A percentile compares a stretch with the other conserved stretches of the same genome.
Evolutionary conservation across 768 basidiomycete genomes (phyloP).

Genomic region (Tylopilus plumbeoviolaceoides): DNA sequence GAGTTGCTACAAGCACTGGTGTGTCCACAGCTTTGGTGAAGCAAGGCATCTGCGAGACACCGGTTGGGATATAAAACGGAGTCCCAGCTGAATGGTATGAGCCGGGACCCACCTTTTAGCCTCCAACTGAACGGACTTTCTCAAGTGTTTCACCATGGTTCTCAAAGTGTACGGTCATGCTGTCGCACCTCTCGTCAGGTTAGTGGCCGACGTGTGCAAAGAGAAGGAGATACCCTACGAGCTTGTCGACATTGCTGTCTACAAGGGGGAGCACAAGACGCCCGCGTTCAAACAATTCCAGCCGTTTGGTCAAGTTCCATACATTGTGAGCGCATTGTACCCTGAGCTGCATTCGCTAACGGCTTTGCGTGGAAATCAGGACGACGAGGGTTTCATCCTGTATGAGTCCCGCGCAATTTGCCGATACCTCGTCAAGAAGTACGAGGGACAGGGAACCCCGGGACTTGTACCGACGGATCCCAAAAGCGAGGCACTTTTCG

Average conservation of each 20-base stretch:
- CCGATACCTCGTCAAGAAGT: constrained; percentile 40
- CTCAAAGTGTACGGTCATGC: neutral
- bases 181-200: neutral
- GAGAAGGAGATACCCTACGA: constrained; percentile 57
- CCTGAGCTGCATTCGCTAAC: neutral
- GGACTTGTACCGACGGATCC: constrained; percentile 35
- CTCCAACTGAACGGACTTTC: neutral
- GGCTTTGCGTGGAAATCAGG: constrained; percentile 1
- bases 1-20: neutral
- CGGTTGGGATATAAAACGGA: neutral
- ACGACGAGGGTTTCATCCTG: constrained; percentile 41
- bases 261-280: constrained; percentile 43
- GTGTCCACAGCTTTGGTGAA: neutral
- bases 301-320: constrained; percentile 52
- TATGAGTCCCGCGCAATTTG: constrained; percentile 42
- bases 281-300: constrained; percentile 42
- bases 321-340: constrained; percentile 10
- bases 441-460: constrained; percentile 30
- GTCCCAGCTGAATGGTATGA: neutral
- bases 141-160: neutral
- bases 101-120: too few relatives aligned
- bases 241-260: constrained; percentile 38
- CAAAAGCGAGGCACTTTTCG: constrained; percentile 40
- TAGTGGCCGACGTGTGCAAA: constrained; percentile 15
- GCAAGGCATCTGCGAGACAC: neutral